Conservation (phyloP, 1,284 basidiomycete species). For the Mrakiaceae sp. region DNA sequence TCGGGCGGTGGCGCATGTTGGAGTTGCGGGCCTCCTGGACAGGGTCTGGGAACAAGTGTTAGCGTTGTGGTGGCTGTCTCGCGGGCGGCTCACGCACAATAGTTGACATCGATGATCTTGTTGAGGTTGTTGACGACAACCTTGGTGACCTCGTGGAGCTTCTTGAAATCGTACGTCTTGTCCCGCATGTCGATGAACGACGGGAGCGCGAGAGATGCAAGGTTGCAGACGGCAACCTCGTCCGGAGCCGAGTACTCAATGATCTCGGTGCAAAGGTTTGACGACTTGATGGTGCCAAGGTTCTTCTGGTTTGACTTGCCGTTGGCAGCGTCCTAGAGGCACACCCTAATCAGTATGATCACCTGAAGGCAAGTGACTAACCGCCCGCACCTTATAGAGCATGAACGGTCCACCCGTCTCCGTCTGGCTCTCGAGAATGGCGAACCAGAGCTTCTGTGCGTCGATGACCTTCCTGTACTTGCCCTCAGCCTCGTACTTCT, state of each 20-base stretch:
- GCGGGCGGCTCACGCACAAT: constrained; percentile 25
- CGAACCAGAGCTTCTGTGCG: constrained; percentile 98
- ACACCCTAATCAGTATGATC: no score
- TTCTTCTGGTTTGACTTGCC: constrained; percentile 97
- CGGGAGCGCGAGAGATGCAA: constrained; percentile 93
- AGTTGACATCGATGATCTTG: constrained; percentile 85
- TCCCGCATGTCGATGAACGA: constrained; percentile 54
- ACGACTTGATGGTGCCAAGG: constrained; percentile 97
- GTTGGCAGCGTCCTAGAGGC: constrained; percentile 54
- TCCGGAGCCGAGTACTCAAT: constrained; percentile 97
- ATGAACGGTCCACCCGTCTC: constrained; percentile 99
- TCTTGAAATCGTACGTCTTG: constrained; percentile 74
- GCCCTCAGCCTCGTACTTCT: constrained; percentile 83
- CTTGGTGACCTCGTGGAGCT: constrained; percentile 88
- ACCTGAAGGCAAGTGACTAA: no score
- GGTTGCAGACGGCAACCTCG: constrained; percentile 97
- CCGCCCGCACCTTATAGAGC: constrained; percentile 62
- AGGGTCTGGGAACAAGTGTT: constrained; percentile 53
- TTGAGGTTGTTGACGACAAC: constrained; percentile 89
- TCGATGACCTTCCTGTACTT: constrained; percentile 77
- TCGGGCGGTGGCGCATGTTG: constrained; percentile 96
- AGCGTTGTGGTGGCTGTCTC: background rate
- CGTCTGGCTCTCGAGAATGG: constrained; percentile 90
- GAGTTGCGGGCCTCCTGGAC: constrained; percentile 80
- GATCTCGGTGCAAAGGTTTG: constrained; percentile 98